Evolutionary conservation across 2,329 filamentous ascomycete species (phyloP), one percentile per base, ranked within the genome.

Genomic region (Neonectria hederae): DNA sequence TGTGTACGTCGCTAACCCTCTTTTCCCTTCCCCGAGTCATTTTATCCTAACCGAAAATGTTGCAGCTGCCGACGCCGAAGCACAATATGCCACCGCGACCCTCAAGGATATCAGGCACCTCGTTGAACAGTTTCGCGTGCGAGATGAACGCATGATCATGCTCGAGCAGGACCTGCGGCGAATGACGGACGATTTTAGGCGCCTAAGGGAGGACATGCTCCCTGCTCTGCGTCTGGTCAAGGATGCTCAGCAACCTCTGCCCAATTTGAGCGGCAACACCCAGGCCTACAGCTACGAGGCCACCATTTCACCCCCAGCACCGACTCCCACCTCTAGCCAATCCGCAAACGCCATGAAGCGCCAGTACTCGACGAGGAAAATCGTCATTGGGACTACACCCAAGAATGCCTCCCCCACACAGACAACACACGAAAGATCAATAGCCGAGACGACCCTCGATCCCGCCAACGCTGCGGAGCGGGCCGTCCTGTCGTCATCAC

Each of bases 101-200:
- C 89, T 97, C 70, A 95, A 97, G 74, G 96, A 99, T 76, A 93
- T 99, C 74, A 92, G 93, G 69, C 90, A 94, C 57, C 87, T 99
- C 21, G 95, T 97, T 66, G 92, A 95, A 74, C 94, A 97, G 66
- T 89, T 99, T 49, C 90, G 92, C 69, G 83, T 97, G 67, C 92
- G 96, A 70, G 96, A 99, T 77, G 93, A 97, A 80, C 90, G 94
- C 63, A 95, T 98, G 81, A 89, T 88, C 68, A 84, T 92, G 46
- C 87, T 95, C 26, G 95, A 98, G 78, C 87, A 90, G 63, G 94
- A 98, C 76, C 81, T 98, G 75, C 89, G 92, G 67, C 89, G 91
- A 65, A 86, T 98, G 74, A 90, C 91, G 13, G 93, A 97, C 43
- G 94, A 98, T 76, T 97, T 97, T 77, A 87, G 92, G 71, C 90